Evolutionary conservation across 2,329 filamentous ascomycete genomes (phyloP).

Genomic region (Kalmusia sp.): DNA sequence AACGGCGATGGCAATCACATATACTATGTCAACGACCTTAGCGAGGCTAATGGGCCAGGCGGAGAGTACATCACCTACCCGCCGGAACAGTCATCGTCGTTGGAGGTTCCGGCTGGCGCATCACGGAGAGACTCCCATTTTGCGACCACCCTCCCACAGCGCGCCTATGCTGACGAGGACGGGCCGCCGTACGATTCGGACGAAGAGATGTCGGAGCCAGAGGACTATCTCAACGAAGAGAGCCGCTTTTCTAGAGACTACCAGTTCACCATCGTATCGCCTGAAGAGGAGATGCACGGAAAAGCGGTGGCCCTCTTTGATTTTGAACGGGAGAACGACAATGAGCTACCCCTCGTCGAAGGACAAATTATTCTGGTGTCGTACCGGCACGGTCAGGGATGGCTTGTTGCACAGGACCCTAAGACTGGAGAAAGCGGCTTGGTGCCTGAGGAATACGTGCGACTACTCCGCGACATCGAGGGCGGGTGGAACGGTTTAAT

Average conservation of each 20-base stretch:
- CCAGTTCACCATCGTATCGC: conserved; percentile 92
- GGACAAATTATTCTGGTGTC: conserved; percentile 97
- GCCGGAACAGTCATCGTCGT: conserved; percentile 51
- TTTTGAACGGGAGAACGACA: conserved; percentile 94
- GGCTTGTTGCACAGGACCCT: conserved; percentile 95
- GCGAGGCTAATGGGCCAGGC: conserved; percentile 74
- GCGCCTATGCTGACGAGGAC: conserved; percentile 49
- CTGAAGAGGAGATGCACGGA: conserved; percentile 97
- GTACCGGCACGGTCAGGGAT: conserved; percentile 94
- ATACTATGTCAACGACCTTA: conserved; percentile 74
- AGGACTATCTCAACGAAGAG: conserved; percentile 65
- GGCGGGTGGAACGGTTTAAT: conserved; percentile 70
- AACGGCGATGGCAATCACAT: conserved; percentile 75
- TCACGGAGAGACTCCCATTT: conserved; percentile 62
- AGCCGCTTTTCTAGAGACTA: conserved; percentile 90
- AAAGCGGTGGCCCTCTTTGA: conserved; percentile 96
- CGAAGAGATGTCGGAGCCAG: conserved; percentile 55
- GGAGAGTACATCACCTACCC: conserved; percentile 84
- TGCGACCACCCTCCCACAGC: conserved; percentile 54
- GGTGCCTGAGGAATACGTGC: conserved; percentile 95
- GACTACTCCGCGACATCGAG: conserved; percentile 89
- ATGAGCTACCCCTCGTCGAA: conserved; percentile 89
- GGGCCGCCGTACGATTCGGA: conserved; percentile 52
- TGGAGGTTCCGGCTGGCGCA: conserved; percentile 37
- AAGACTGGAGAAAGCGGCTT: conserved; percentile 92